These are phyloP conservation scores for Aspergillus neotritici DNA, from an alignment of 2,329 filamentous ascomycete genomes.

Conservation along the genomic window DNA sequence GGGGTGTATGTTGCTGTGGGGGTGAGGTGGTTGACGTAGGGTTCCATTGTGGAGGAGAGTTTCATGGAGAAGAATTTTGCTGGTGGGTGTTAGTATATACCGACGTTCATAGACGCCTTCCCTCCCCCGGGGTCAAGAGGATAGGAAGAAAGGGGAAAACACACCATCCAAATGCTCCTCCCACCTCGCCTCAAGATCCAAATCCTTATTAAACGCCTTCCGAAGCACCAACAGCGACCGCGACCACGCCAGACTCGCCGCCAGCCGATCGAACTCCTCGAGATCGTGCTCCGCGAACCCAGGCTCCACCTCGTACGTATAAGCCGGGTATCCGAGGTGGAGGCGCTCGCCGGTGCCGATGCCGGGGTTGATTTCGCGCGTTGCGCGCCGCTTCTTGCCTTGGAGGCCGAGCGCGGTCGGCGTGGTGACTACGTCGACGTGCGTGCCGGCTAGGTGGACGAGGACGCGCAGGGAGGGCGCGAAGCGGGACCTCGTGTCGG, in stretches of 20 bases:
- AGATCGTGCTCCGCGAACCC: slow-evolving; percentile 69
- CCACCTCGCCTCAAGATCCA: slow-evolving; percentile 32
- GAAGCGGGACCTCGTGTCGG: slow-evolving; percentile 40
- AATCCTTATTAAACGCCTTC: slow-evolving; percentile 50
- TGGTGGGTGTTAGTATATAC: slow-evolving; percentile 6
- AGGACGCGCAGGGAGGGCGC: slow-evolving; percentile 43
- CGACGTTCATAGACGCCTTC: too few species aligned
- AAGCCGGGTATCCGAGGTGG: slow-evolving; percentile 34
- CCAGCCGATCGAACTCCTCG: slow-evolving; percentile 60
- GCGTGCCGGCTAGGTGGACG: slow-evolving; percentile 52
- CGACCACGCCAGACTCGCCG: slow-evolving; percentile 63
- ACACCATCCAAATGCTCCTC: slow-evolving; percentile 34
- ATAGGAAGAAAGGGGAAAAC: not conserved
- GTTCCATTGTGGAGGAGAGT: slow-evolving; percentile 25
- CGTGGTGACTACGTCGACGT: slow-evolving; percentile 45
- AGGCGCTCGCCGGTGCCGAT: slow-evolving; percentile 46
- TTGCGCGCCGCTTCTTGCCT: slow-evolving; percentile 45
- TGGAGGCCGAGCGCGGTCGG: slow-evolving; percentile 51
- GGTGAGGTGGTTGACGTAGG: slow-evolving; percentile 25
- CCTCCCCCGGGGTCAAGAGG: too few species aligned
- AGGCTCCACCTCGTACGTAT: slow-evolving; percentile 52
- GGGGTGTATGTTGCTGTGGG: slow-evolving; percentile 27
- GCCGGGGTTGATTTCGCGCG: slow-evolving; percentile 47
- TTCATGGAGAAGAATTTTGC: slow-evolving; percentile 32
- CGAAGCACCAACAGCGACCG: slow-evolving; percentile 57